Conservation (phyloP, 257 asterid genomes). For the Ocimum tenuiflorum region DNA sequence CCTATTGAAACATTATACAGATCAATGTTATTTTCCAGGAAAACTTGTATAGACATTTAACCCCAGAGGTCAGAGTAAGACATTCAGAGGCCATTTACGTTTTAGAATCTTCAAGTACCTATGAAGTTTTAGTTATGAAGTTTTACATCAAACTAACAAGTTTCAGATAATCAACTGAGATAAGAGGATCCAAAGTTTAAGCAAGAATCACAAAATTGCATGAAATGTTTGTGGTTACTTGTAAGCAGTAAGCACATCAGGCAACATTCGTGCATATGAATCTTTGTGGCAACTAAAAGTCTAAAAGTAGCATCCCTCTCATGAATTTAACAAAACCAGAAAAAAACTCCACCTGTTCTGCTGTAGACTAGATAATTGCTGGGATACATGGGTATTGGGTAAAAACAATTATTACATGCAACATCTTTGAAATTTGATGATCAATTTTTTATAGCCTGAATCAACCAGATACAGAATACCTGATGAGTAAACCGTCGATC, state of each 20-base stretch:
- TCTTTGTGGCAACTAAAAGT: background rate
- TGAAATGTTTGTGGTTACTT: background rate
- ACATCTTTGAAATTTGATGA: background rate
- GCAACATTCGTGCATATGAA: background rate
- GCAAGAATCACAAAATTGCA: background rate
- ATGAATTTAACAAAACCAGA: background rate
- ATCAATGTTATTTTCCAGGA: constrained; percentile 13
- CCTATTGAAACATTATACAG: constrained; percentile 37
- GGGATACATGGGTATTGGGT: background rate
- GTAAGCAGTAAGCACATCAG: background rate
- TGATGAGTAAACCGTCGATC: constrained; percentile 94
- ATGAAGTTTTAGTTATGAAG: too few species aligned
- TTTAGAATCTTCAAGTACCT: background rate
- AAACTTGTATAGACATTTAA: background rate
- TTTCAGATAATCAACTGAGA: background rate
- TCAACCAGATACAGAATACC: constrained; percentile 38
- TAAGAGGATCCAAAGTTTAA: background rate
- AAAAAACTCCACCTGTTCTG: background rate
- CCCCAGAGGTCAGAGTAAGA: background rate
- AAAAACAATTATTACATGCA: background rate
- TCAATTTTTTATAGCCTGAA: background rate
- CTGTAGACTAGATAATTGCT: background rate
- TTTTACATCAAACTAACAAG: constrained; percentile 8
- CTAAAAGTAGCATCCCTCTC: background rate
- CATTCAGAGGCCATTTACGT: background rate